phyloP scores from a whole-genome alignment of 306 rosid species.

The Begonia loranthoides region DNA sequence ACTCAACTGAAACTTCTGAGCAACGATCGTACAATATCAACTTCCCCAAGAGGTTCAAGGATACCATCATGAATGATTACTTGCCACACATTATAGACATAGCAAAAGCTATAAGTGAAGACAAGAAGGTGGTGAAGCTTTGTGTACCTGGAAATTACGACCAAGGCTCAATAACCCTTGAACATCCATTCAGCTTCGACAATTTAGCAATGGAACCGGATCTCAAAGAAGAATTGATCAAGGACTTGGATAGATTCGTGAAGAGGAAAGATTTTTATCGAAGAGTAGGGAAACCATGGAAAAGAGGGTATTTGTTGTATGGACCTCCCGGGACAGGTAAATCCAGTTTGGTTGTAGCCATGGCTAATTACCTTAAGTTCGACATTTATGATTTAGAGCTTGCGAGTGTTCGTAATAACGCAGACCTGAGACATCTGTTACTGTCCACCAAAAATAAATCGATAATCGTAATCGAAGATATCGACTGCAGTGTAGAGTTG shows the following conservation, averaged over 20 bases:
- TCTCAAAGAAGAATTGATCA: slow-evolving; percentile 20
- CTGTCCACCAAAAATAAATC: slow-evolving; percentile 29
- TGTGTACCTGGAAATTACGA: slow-evolving; percentile 2
- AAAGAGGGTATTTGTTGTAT: slow-evolving; percentile 37
- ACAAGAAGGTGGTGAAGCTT: slow-evolving; percentile 17
- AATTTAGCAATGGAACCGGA: slow-evolving; percentile 29
- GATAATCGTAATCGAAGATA: slow-evolving; percentile 41
- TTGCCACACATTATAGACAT: slow-evolving; percentile 21
- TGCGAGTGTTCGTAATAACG: slow-evolving; percentile 4
- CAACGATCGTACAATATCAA: slow-evolving; percentile 10
- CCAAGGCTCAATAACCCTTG: slow-evolving; percentile 12
- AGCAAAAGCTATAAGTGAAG: slow-evolving; percentile 20
- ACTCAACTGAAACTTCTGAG: slow-evolving; percentile 3
- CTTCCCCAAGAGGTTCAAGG: slow-evolving; percentile 27
- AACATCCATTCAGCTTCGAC: slow-evolving; percentile 27
- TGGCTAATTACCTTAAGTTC: slow-evolving; percentile 38
- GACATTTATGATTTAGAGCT: slow-evolving; percentile 49
- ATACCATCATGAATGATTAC: slow-evolving; percentile 20
- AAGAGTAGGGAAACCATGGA: slow-evolving; percentile 41
- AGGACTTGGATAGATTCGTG: slow-evolving; percentile 31
- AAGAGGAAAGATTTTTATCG: slow-evolving; percentile 21
- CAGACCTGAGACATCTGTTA: slow-evolving; percentile 13
- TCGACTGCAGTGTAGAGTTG: slow-evolving; percentile 34
- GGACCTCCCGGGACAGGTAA: slow-evolving; percentile 59
- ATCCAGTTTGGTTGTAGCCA: slow-evolving; percentile 39